phyloP scores from a whole-genome alignment of 1,139 yeast species.

The Scheffersomyces quercinus region DNA sequence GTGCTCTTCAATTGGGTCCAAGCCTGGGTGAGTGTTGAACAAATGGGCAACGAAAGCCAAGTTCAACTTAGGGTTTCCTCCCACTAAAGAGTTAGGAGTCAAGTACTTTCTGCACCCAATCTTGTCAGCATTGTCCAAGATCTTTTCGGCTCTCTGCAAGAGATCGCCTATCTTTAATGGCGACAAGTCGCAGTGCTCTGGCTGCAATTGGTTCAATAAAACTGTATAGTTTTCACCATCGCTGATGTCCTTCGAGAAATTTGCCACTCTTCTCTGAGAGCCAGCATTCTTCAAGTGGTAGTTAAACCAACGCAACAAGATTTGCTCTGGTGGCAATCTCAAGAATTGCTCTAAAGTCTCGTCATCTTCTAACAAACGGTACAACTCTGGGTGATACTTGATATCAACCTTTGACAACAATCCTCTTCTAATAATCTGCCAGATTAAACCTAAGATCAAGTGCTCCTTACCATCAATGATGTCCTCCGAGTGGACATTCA shows the following conservation, averaged over 20 bases:
- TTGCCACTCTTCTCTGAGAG: conserved; percentile 80
- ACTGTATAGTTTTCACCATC: conserved; percentile 97
- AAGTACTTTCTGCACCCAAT: conserved; percentile 91
- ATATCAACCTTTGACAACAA: conserved; percentile 91
- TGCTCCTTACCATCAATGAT: conserved; percentile 97
- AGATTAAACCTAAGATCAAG: conserved; percentile 88
- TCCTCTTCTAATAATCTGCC: conserved; percentile 98
- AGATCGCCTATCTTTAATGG: conserved; percentile 80
- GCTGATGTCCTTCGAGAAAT: conserved; percentile 83
- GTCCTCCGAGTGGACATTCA: conserved; percentile 96
- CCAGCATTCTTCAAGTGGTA: conserved; percentile 94
- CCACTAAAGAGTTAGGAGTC: conserved; percentile 88
- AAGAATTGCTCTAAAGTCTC: conserved; percentile 96
- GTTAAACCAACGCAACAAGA: conserved; percentile 94
- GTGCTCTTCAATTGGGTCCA: conserved; percentile 90
- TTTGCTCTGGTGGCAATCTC: conserved; percentile 97
- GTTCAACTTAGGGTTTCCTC: conserved; percentile 95
- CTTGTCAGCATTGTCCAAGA: conserved; percentile 83
- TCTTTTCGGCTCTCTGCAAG: conserved; percentile 80
- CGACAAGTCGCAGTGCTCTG: conserved; percentile 74
- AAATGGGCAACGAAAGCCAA: conserved; percentile 96
- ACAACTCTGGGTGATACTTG: conserved; percentile 93
- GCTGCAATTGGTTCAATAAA: conserved; percentile 82
- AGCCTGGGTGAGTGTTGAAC: conserved; percentile 94
- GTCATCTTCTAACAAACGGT: conserved; percentile 91